A percentile compares a stretch with the other conserved stretches of the same genome.
Evolutionary conservation across 2,329 filamentous ascomycete species (phyloP).

Genomic region (Hymenoscyphus linearis): DNA sequence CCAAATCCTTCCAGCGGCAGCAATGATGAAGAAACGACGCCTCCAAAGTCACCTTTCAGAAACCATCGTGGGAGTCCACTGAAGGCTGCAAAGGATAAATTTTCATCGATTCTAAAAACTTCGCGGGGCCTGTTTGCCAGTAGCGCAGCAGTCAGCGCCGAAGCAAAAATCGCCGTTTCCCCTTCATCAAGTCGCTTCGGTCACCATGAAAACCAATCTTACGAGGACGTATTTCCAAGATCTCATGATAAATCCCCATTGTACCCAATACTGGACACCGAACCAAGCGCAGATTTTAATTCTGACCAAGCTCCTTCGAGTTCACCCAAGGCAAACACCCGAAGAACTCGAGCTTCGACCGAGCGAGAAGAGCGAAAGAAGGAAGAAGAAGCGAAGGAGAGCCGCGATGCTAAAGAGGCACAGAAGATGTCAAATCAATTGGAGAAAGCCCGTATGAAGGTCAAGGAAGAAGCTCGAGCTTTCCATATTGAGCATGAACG

Average conservation of each 20-base stretch:
- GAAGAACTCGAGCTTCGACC: constrained; percentile 51
- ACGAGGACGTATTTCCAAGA: constrained; percentile 39
- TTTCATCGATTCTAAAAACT: constrained; percentile 85
- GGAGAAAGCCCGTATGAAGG: constrained; percentile 64
- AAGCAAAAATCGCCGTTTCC: constrained; percentile 54
- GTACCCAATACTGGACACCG: constrained; percentile 42
- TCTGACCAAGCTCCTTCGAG: constrained; percentile 17
- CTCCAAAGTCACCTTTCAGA: constrained; percentile 50
- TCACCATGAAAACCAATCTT: constrained; percentile 41
- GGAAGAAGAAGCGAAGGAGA: constrained; percentile 61
- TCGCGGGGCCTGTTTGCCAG: constrained; percentile 83
- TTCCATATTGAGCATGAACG: constrained; percentile 55
- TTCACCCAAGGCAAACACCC: constrained; percentile 28
- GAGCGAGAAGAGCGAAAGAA: constrained; percentile 57
- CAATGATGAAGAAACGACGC: constrained; percentile 20
- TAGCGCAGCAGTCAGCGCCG: constrained; percentile 59
- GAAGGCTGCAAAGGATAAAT: constrained; percentile 86
- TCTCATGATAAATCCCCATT: constrained; percentile 26
- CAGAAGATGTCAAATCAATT: constrained; percentile 55
- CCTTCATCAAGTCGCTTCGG: constrained; percentile 46
- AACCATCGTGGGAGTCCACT: constrained; percentile 68
- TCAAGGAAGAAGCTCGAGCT: constrained; percentile 60
- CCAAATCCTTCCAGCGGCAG: constrained; percentile 50
- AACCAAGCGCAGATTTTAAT: constrained; percentile 21
- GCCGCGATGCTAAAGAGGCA: constrained; percentile 56